Base-by-base conservation (phyloP, 1,139 yeast species). In the Saccharomyces hybrid region DNA sequence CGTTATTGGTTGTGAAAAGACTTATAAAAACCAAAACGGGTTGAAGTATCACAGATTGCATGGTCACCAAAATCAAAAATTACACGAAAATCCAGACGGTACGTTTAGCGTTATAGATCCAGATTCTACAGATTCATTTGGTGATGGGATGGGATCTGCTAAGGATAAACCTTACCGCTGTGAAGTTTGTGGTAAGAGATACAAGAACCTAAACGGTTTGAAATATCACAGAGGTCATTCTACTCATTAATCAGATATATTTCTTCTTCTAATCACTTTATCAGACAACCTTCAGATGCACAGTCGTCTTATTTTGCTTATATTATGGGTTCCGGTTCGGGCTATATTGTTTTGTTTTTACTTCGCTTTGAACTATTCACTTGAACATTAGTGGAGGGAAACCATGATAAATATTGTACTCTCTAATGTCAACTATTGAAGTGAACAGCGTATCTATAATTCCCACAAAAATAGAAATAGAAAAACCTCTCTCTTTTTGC, bases 131-230 rank as follows among this genome's bases (percentile, higher is more conserved):
- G 52, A 50, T 50, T 96, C 96, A 7, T 88, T 88, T 69, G 54
- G 54, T 28, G 97, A 91, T 70, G 96, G 96, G 6, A 83, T 86
- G 62, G 96, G 93, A 42, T 82, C 90, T 80, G 99, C 93, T 71
- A 90, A 89, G 76, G 99, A 93, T 75, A 95, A 95, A 74, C 99
- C 99, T 38, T 93, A 93, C 71, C 80, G 97, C 67, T 93, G 99
- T 74, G 98, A 93, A 72, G 96, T 93, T 50, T 93, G 99, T 73
- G 98, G 98, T 55, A 95, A 93, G 74, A 78, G 99, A 56, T 93
- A 93, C 75, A 93, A 95, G 78, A 93, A 93, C 70, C 78, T 93
- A 66, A 93, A 93, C 71, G 99, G 99, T 42, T 79, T 93, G 71
- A 93, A 93, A 73, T 93, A 93, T 71, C 99, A 93, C 71, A 82